These are phyloP conservation scores for Boletus mariae DNA, from an alignment of 1,284 basidiomycete genomes.

Conservation along the genomic window DNA sequence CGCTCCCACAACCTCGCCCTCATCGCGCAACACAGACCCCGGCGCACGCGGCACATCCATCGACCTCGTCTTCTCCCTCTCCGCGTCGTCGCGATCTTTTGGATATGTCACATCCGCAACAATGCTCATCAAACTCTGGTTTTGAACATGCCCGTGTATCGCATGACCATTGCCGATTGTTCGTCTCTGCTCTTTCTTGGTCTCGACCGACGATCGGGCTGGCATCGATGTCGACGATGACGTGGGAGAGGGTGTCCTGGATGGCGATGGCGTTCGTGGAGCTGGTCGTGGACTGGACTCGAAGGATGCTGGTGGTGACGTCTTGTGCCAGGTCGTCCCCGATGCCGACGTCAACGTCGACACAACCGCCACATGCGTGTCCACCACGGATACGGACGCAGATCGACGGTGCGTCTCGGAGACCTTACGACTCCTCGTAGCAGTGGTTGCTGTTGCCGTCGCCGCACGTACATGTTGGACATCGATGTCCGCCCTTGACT, in stretches of 20 bases:
- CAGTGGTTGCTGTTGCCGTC: slow-evolving; percentile 1
- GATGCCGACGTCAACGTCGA: not conserved
- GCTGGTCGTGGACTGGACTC: not conserved
- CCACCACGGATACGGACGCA: slow-evolving; percentile 12
- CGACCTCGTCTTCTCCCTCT: slow-evolving; percentile 12
- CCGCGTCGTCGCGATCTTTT: slow-evolving; percentile 23
- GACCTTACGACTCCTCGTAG: not conserved
- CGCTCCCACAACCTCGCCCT: not conserved
- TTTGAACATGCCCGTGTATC: slow-evolving; percentile 6
- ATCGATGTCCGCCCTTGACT: not conserved
- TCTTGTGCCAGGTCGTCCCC: slow-evolving; percentile 15
- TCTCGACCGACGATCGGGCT: not conserved
- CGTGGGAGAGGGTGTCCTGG: not conserved
- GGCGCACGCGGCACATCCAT: slow-evolving; percentile 40
- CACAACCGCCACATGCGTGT: not conserved
- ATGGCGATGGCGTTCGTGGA: not conserved
- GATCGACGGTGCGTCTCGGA: slow-evolving; percentile 14
- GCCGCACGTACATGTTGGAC: slow-evolving; percentile 8
- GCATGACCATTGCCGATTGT: slow-evolving; percentile 6
- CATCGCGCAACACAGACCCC: slow-evolving; percentile 34
- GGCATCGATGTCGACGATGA: not conserved
- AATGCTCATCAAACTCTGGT: slow-evolving; percentile 60
- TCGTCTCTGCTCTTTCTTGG: not conserved
- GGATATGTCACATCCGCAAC: slow-evolving; percentile 55
- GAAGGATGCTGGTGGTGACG: not conserved